Base-by-base conservation (phyloP, 2,329 filamentous ascomycete genomes). In the Fusarium clavum region DNA sequence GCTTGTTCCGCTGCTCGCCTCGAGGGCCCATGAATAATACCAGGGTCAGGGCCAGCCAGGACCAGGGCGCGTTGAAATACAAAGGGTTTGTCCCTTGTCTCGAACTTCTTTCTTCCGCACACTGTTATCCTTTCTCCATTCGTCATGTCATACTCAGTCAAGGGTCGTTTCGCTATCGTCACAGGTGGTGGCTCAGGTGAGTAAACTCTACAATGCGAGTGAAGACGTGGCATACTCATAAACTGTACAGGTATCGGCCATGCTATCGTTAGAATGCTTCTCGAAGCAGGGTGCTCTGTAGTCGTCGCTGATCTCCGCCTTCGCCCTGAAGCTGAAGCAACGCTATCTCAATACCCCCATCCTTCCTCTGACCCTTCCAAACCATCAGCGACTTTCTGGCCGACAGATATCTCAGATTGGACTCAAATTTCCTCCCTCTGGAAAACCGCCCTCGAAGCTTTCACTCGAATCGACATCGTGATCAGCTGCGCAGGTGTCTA, bases 401-500 rank as follows among this genome's bases (percentile, higher is more conserved):
- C 75, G 58, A 73, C 72, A 7, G 71, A 77, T 41, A 57, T 79
- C 6, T 69, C 69, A 40, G 71, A 77, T 34, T 74, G 69, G 71
- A 27, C 57, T 1, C 72, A 77, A 41, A 76, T 79, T 45, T 71
- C 54, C 3, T 30, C 61, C 3, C 30, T 76, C 3, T 77, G 73
- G 75, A 64, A 74, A 8, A 62, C 32, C 0, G 81, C 87, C 0
- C 43, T 88, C 0, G 72, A 81, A 16, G 73, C 75, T 1, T 90
- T 86, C 64, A 86, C 85, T 1, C 79, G 84, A 13, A 72, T 91
- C 4, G 86, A 91, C 69, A 87, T 91, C 43, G 77, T 91, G 1
- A 80, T 90, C 14, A 91, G 90, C 71, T 86, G 86, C 55, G 88
- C 91, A 5, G 89, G 89, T 0, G 78, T 90, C 13, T 78, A 75